Evolutionary conservation across 2,329 filamentous ascomycete genomes (phyloP), one percentile per base, ranked within the genome.

Genomic region (Dactylellina cionopaga): DNA sequence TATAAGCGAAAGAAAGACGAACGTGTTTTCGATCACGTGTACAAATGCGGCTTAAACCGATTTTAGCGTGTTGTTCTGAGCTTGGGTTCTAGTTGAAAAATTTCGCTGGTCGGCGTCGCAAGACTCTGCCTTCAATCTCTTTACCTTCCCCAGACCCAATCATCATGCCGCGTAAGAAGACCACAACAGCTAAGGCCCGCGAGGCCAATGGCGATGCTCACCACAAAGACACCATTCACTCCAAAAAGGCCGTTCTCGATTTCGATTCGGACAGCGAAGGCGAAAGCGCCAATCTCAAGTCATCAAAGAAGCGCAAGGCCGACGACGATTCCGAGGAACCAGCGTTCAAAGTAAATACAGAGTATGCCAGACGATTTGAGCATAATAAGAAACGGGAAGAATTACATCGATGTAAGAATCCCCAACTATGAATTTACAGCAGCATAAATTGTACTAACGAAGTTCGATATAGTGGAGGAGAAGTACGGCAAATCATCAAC

Each of bases 341-440:
- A 35, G 80, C 80, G 27, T 86, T 98, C 80, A 92, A 90, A 79
- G 89, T 99, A 81, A 98, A 99, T 81, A 85, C 92, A 79, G 92
- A 96, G 56, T 99, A 89, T 80, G 95, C 95, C 43, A 88, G 87
- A 76, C 86, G 92, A 39, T 98, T 96, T 77, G 95, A 99, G 80
- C 86, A 98, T 82, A 99, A 99, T 83, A 97, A 98, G 83, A 96
- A 96, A 83, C 87, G 94, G 66, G 93, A 96, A 79, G 95, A 99
- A 80, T 83, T 88, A 75, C 89, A 92, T 13, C 85, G 86, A 78
- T 80, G 89, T 72, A 37, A 33, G 43, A 3, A 37, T n/a, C n/a
- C 25, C 7, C 78, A 79, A 72, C 75, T 79, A 81, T 15, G 1
- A 17, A 13, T 11, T 24, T 29, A 47, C 3, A 39, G 33, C 1